Evolutionary conservation across 331 rosid genomes (phyloP).

Genomic region (Quercus phellos): DNA sequence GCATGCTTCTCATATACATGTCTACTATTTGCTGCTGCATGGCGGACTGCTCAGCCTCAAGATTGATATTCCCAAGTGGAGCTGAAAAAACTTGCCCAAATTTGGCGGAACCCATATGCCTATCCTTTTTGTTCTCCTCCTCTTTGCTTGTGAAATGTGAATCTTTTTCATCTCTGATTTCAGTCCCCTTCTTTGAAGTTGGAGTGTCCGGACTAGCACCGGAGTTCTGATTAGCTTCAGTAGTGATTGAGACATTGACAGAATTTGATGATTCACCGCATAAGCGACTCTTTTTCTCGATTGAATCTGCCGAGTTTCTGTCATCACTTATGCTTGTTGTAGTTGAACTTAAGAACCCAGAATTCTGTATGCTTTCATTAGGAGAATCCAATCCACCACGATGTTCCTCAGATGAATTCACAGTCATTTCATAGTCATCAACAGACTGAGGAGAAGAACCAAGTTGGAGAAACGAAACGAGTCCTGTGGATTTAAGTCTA

Average conservation of each 20-base stretch:
- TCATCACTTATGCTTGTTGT: constrained; percentile 68
- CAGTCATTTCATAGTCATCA: constrained; percentile 60
- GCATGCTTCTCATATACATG: constrained; percentile 91
- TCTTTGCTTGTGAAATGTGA: constrained; percentile 35
- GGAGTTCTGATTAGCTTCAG: constrained; percentile 33
- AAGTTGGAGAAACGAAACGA: constrained; percentile 72
- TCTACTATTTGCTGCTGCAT: constrained; percentile 88
- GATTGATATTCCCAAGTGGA: constrained; percentile 61
- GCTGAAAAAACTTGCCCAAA: constrained; percentile 58
- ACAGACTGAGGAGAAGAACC: constrained; percentile 45
- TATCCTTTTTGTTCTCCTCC: constrained; percentile 28
- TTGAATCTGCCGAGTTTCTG: constrained; percentile 53
- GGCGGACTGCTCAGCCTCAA: constrained; percentile 73
- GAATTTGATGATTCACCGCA: constrained; percentile 35
- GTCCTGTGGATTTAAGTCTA: constrained; percentile 33
- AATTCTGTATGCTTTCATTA: constrained; percentile 53
- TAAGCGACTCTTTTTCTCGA: constrained; percentile 46
- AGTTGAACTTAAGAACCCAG: constrained; percentile 61
- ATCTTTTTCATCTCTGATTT: constrained; percentile 34
- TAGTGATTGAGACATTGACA: constrained; percentile 21
- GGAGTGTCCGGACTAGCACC: constrained; percentile 56
- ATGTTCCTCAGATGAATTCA: constrained; percentile 42
- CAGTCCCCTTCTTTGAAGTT: constrained; percentile 59
- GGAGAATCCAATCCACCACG: constrained; percentile 43
- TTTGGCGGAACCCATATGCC: constrained; percentile 25